Evolutionary conservation across 148 eudicot species (phyloP).

Genomic region (Amaranthus cruentus): DNA sequence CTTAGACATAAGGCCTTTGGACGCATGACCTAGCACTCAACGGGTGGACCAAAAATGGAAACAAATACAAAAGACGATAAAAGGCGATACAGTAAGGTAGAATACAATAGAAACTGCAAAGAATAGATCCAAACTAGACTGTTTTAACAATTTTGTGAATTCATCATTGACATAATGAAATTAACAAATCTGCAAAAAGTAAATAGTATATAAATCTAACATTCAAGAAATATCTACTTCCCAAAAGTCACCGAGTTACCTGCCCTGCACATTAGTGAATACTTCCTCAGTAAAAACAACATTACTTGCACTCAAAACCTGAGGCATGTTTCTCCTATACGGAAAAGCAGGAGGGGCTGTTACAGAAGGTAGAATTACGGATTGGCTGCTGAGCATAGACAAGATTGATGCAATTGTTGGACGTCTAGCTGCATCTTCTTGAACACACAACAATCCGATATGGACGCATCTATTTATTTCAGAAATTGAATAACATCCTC

Average conservation of each 20-base stretch:
- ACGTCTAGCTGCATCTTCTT: constrained; percentile 21
- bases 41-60: too few relatives aligned
- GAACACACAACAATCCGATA: constrained; percentile 27
- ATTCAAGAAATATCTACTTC: not conserved
- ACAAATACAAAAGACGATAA: too few relatives aligned
- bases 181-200: not conserved
- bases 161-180: not conserved
- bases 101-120: not conserved
- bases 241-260: constrained; percentile 7
- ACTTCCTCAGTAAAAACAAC: constrained; percentile 9
- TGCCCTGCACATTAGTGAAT: constrained; percentile 22
- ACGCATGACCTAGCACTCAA: too few relatives aligned
- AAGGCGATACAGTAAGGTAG: too few relatives aligned
- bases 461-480: constrained; percentile 22
- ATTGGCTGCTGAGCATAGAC: constrained; percentile 14
- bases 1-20: too few relatives aligned
- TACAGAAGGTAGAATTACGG: constrained; percentile 16
- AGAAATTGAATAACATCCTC: not conserved
- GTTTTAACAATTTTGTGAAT: too few relatives aligned
- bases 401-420: constrained; percentile 20
- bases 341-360: constrained; percentile 16
- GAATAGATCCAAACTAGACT: not conserved
- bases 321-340: constrained; percentile 6
- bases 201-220: not conserved
- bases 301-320: constrained; percentile 13